Base-by-base conservation (phyloP, 1,139 yeast genomes). In the Pichia sp. region DNA sequence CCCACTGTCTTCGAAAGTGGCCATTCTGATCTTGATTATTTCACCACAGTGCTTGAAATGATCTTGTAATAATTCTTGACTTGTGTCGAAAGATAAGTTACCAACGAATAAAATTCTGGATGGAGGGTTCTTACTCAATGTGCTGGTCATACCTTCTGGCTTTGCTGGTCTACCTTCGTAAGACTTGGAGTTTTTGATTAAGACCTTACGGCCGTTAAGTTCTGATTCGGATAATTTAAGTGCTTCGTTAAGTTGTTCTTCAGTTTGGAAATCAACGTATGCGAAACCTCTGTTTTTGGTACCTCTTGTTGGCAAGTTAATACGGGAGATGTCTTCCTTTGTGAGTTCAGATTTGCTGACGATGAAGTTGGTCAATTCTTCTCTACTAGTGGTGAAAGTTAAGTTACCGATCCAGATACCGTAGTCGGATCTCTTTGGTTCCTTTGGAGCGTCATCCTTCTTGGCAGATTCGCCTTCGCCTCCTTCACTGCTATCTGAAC, bases 381-480 rank as follows among this genome's bases (percentile, higher is more conserved):
- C 94, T 58, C 77, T 81, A 1, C 83, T 75, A 7, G 97, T 90
- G 47, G 87, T 94, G 59, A 85, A 94, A 0, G 96, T 77, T 56
- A 94, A 68, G 64, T 93, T 94, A 41, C 99, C 99, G 40, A 93
- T 78, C 99, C 99, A 93, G 22, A 90, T 94, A 40, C 95, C 96
- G 59, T 71, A 81, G 47, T 75, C 77, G 3, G 84, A 75, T 56
- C 74, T 75, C 57, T 64, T 69, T 28, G 42, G 30, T 10, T 30
- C 28, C 3, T 33, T 30, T 4, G 34, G 14, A 1, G 35, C 11
- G 7, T 36, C 32, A 10, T 38, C 44, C 12, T 24, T 24, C 20
- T 38, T 33, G 3, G 40, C 24, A n/a, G n/a, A n/a, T n/a, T n/a
- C n/a, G 8, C 50, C 46, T 27, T 45, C 40, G 14, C 41, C 42